Base-by-base conservation (phyloP, 345 rosid species). In the Citrus unshiu region DNA sequence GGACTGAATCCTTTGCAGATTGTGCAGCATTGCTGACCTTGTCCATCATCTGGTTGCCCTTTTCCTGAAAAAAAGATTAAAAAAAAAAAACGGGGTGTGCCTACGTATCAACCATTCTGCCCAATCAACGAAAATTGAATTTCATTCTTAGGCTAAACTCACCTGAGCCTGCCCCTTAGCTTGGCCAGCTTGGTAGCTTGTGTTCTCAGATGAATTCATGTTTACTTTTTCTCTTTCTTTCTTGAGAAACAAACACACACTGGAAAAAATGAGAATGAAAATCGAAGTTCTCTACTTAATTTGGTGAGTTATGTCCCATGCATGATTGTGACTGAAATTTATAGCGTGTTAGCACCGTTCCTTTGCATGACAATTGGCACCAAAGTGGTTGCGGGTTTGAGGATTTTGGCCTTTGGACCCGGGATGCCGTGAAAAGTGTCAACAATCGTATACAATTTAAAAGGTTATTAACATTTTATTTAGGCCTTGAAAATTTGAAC, bases 151-250 rank as follows among this genome's bases (percentile, higher is more conserved):
- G 14, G 2, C 18, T 13, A 19, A 16, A 14, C 13, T 64, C 56
- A 80, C 87, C 89, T 84, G 76, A 73, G 81, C 69, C 66, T 80
- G 87, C 76, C 80, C 87, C 78, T 68, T 73, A 29, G 85, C 68
- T 73, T 86, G 73, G 13, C 76, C 83, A 60, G 79, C 85, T 40
- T 82, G 88, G 82, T 60, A 80, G 70, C 79, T 75, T 43, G 57
- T 1, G 25, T 63, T 24, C 75, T 63, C 73, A 6, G 78, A 71
- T 64, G 73, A 74, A 66, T 68, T 64, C 81, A 78, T 70, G 7
- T 56, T 43, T 30, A 10, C 32, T 9, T 2, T 46, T 46, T 46
- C 40, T 68, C 46, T 40, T 18, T 68, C 27, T 27, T 25, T 25
- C 29, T 61, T 6, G 58, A 6, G 22, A 54, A 54, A 54, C 58